Evolutionary conservation across 768 basidiomycete species (phyloP), one percentile per base, ranked within the genome.

Genomic region (Trametes coccinea): DNA sequence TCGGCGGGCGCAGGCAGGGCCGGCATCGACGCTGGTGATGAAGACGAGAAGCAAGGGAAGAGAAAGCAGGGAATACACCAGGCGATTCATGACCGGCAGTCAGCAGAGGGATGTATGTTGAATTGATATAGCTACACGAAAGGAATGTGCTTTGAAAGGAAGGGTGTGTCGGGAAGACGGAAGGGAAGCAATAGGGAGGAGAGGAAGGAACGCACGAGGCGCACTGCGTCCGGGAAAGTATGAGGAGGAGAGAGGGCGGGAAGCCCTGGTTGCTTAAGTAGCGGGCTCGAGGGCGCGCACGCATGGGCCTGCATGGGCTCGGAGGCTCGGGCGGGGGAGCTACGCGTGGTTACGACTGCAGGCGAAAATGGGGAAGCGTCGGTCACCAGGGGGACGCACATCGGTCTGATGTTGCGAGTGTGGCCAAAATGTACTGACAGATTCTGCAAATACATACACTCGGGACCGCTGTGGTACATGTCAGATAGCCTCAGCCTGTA

Each of bases 1-100:
- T 60, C 69, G 58, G 51, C 62, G 67, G 50, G 69, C 64, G 63
- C 68, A 69, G 45, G 72, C 64, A 29, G 70, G 69, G 29, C 71
- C 64, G 59, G 71, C 71, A 30, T 70, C 33, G 27, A 47, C 73
- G 60, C 63, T 50, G 13, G 64, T 67, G 46, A 67, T 51, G 48
- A 61, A 53, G 39, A 63, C 40, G 47, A 67, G 64, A 60, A 70
- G 17, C 34, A 72, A 40, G 45, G 67, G 52, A 63, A 69, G 57
- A 27, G 70, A 66, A 33, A 66, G 61, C 47, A 74, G 48, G 30
- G 72, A 65, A 45, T 69, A 45, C 46, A 59, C 62, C 30, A 69
- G 58, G 67, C 67, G 70, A 59, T 63, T 69, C 70, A 70, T 69
- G 53, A 62, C 49, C 58, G 41, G 29, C 53, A 34, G 44, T 34